These are phyloP conservation scores for Podaxis carcinomalis DNA, from an alignment of 768 basidiomycete genomes.

Conservation along the genomic window DNA sequence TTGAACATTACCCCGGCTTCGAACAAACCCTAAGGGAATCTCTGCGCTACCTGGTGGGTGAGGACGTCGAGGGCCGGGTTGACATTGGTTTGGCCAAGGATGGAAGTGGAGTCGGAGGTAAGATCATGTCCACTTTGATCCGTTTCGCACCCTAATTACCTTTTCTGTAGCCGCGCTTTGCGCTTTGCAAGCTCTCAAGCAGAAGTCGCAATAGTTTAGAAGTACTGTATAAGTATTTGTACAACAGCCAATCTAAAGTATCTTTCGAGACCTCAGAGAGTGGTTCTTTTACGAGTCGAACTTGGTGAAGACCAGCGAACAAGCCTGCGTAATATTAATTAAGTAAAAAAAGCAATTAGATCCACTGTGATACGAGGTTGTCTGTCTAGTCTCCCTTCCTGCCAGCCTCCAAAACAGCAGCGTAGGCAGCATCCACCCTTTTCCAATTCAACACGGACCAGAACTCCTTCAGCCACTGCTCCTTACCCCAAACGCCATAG, in stretches of 20 bases:
- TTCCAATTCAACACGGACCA: slow-evolving; percentile 83
- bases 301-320: neutral
- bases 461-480: slow-evolving; percentile 78
- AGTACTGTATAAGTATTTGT: slow-evolving; percentile 10
- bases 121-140: slow-evolving; percentile 24
- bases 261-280: neutral
- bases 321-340: neutral
- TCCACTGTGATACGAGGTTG: neutral
- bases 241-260: neutral
- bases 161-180: slow-evolving; percentile 70
- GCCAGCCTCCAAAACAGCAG: neutral
- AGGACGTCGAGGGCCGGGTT: slow-evolving; percentile 73
- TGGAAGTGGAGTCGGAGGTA: slow-evolving; percentile 96
- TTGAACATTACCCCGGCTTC: slow-evolving; percentile 91
- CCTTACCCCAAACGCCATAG: slow-evolving; percentile 89
- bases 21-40: slow-evolving; percentile 71
- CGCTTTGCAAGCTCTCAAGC: slow-evolving; percentile 77
- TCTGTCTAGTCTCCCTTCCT: neutral
- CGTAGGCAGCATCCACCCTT: slow-evolving; percentile 43
- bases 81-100: slow-evolving; percentile 94
- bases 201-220: slow-evolving; percentile 20
- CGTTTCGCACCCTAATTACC: slow-evolving; percentile 9
- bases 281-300: neutral
- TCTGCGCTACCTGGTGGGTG: slow-evolving; percentile 70
- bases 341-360: slow-evolving; percentile 1